Evolutionary conservation across 805 yeast species (phyloP).

Genomic region (Suhomyces tanzawaensis): DNA sequence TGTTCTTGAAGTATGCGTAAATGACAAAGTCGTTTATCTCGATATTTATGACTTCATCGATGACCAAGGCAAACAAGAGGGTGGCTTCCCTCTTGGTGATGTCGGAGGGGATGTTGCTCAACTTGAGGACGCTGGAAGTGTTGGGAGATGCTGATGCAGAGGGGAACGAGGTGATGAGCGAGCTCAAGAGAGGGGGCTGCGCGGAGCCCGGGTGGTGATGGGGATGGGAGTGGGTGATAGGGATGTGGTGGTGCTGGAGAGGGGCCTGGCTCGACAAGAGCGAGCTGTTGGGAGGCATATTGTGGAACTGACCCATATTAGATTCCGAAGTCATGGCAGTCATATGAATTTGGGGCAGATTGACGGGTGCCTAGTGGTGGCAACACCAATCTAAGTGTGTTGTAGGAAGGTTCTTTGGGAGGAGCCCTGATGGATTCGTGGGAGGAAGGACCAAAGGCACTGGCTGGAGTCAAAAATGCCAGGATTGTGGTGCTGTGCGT

Average conservation of each 20-base stretch:
- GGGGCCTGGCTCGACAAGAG: slow-evolving; percentile 1
- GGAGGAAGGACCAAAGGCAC: too few relatives aligned
- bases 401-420: neutral
- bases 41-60: slow-evolving; percentile 51
- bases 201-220: slow-evolving; percentile 3
- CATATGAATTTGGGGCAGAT: slow-evolving; percentile 9
- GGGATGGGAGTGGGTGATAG: slow-evolving; percentile 4
- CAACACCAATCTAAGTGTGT: neutral
- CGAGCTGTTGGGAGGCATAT: slow-evolving; percentile 6
- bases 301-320: slow-evolving; percentile 13
- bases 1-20: slow-evolving; percentile 35
- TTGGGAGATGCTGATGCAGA: slow-evolving; percentile 9
- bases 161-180: slow-evolving; percentile 4
- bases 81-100: slow-evolving; percentile 64
- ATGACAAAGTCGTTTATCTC: slow-evolving; percentile 42
- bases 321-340: slow-evolving; percentile 14
- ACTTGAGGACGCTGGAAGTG: slow-evolving; percentile 17
- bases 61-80: slow-evolving; percentile 66
- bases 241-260: slow-evolving; percentile 6
- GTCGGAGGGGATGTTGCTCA: slow-evolving; percentile 62
- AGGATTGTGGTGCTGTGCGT: too few relatives aligned
- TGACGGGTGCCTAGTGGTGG: neutral
- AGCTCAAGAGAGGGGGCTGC: slow-evolving; percentile 3
- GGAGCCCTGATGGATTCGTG: neutral
- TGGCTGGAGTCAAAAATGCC: too few relatives aligned